Conservation (phyloP, 2,329 filamentous ascomycete genomes). For the Didymella sp. region DNA sequence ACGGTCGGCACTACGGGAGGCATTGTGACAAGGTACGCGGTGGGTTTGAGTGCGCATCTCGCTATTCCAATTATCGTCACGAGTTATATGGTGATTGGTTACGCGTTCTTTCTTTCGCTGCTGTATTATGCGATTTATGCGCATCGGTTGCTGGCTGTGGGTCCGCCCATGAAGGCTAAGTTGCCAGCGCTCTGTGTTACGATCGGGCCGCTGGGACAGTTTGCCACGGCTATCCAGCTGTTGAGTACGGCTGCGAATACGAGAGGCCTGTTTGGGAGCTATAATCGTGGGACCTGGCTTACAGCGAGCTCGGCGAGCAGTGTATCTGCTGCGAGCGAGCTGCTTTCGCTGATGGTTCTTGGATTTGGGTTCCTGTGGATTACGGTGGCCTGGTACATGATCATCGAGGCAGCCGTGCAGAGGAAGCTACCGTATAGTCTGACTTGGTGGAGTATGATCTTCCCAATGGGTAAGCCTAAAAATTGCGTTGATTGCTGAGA, state of each 20-base stretch:
- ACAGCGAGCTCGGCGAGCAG: conserved; percentile 21
- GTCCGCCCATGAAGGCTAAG: conserved; percentile 19
- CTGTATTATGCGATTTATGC: conserved; percentile 26
- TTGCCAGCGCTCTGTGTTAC: conserved; percentile 22
- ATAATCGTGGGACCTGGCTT: conserved; percentile 23
- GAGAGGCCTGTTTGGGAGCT: conserved; percentile 19
- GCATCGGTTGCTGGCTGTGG: conserved; percentile 27
- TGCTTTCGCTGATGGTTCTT: conserved; percentile 22
- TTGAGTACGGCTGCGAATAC: conserved; percentile 24
- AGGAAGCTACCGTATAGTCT: conserved; percentile 23
- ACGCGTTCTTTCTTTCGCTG: conserved; percentile 26
- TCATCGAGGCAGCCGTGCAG: conserved; percentile 21
- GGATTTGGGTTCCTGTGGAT: conserved; percentile 28
- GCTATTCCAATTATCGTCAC: conserved; percentile 29
- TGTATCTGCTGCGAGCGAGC: conserved; percentile 15
- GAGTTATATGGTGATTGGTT: conserved; percentile 25
- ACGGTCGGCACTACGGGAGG: conserved; percentile 28
- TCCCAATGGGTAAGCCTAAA: conserved; percentile 23
- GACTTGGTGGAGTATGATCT: conserved; percentile 30
- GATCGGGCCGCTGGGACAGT: conserved; percentile 28
- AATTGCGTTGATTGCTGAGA: neutral
- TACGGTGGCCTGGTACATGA: conserved; percentile 24
- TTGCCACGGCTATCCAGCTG: conserved; percentile 27
- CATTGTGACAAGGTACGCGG: conserved; percentile 21
- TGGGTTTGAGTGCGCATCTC: conserved; percentile 19